A percentile compares a stretch with the other conserved stretches of the same genome.
Conservation (phyloP, 108 stramenopile species). For the Skeletonema grethae region DNA sequence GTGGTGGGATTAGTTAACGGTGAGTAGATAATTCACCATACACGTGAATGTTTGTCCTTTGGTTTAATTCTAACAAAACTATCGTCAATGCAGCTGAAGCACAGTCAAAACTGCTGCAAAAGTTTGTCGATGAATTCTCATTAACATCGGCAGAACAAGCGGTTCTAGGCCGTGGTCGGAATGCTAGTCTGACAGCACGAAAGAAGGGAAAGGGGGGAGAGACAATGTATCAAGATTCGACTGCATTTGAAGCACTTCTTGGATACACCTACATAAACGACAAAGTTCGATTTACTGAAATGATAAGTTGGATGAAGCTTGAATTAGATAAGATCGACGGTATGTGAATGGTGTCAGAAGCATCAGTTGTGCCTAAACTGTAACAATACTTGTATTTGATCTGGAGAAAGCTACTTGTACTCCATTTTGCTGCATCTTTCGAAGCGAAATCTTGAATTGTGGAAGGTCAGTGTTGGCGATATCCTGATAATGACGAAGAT, state of each 20-base stretch:
- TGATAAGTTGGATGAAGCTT: constrained; percentile 57
- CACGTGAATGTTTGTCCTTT: not conserved
- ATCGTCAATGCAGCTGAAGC: constrained; percentile 64
- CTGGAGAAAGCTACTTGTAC: constrained; percentile 16
- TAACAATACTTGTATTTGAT: not conserved
- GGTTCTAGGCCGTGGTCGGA: constrained; percentile 75
- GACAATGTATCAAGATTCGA: constrained; percentile 82
- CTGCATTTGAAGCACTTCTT: constrained; percentile 82
- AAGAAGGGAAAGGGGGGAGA: constrained; percentile 48
- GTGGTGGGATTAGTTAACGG: constrained; percentile 79
- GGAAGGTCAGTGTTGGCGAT: constrained; percentile 1
- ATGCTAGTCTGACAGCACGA: constrained; percentile 55
- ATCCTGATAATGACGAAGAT: constrained; percentile 25
- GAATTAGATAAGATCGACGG: constrained; percentile 39
- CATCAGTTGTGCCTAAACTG: not conserved
- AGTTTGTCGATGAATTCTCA: constrained; percentile 55
- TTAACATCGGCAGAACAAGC: constrained; percentile 61
- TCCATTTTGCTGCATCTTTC: constrained; percentile 21
- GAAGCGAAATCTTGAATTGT: constrained; percentile 17
- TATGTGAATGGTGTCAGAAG: not conserved
- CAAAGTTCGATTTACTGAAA: constrained; percentile 57
- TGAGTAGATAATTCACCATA: constrained; percentile 31
- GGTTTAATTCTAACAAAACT: not conserved
- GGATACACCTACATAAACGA: constrained; percentile 80
- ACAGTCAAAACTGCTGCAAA: constrained; percentile 65